A percentile compares a stretch with the other conserved stretches of the same genome.
Conservation (phyloP, 2,329 filamentous ascomycete genomes). For the Neonectria neomacrospora region DNA sequence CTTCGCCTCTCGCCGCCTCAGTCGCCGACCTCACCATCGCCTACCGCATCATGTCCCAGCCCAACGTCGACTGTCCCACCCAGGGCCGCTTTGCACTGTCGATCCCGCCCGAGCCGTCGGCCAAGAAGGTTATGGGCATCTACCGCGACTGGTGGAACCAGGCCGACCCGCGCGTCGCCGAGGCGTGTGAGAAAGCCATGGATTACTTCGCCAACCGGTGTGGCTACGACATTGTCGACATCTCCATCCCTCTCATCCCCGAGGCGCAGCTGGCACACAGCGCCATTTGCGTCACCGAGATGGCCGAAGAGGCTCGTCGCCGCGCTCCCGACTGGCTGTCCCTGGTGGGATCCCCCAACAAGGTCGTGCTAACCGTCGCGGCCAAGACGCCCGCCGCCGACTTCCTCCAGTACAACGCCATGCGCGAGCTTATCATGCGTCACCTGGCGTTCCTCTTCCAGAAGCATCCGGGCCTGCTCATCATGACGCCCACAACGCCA, state of each 20-base stretch:
- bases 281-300: slow-evolving; percentile 80
- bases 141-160: slow-evolving; percentile 62
- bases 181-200: slow-evolving; percentile 70
- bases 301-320: slow-evolving; percentile 60
- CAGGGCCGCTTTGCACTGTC: slow-evolving; percentile 73
- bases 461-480: slow-evolving; percentile 77
- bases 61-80: slow-evolving; percentile 70
- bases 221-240: slow-evolving; percentile 64
- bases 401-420: slow-evolving; percentile 76
- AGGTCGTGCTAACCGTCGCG: slow-evolving; percentile 74
- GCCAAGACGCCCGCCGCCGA: slow-evolving; percentile 74
- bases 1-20: slow-evolving; percentile 80
- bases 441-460: slow-evolving; percentile 79
- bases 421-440: slow-evolving; percentile 81
- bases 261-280: slow-evolving; percentile 82
- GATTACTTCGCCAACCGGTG: slow-evolving; percentile 64
- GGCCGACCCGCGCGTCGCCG: slow-evolving; percentile 70
- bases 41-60: slow-evolving; percentile 83
- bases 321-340: slow-evolving; percentile 60
- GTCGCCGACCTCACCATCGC: slow-evolving; percentile 82
- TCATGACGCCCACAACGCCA: slow-evolving; percentile 82
- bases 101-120: slow-evolving; percentile 53
- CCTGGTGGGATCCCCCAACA: slow-evolving; percentile 73
- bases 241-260: slow-evolving; percentile 72
- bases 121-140: slow-evolving; percentile 76